Percentiles rank a stretch among this genome's conserved stretches.
These are phyloP conservation scores for Phaeosphaeriaceae sp. DNA, from an alignment of 2,329 filamentous ascomycete species.

Conservation along the genomic window DNA sequence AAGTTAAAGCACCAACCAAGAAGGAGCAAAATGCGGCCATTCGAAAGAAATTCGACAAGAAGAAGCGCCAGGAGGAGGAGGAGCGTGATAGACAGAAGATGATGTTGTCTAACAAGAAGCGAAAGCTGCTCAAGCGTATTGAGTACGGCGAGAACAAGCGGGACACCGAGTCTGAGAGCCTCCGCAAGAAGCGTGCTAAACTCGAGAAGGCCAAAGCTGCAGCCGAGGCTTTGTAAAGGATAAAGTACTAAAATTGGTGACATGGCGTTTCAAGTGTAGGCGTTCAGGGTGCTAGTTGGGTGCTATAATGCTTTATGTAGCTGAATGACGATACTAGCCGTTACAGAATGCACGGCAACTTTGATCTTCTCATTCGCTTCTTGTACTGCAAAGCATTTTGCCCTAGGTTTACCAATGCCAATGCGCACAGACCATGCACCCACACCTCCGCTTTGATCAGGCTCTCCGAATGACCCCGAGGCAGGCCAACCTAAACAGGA, in stretches of 20 bases:
- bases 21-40: slow-evolving; percentile 69
- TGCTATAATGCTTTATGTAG: slow-evolving; percentile 7
- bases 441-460: too few species aligned
- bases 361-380: background rate
- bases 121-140: slow-evolving; percentile 98
- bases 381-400: too few species aligned
- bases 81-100: slow-evolving; percentile 93
- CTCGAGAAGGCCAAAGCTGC: slow-evolving; percentile 67
- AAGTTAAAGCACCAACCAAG: slow-evolving; percentile 44
- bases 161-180: slow-evolving; percentile 84
- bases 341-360: background rate
- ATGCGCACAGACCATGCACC: too few species aligned
- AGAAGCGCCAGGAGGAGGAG: slow-evolving; percentile 72
- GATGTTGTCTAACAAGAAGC: slow-evolving; percentile 98
- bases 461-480: too few species aligned
- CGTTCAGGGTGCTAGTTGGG: slow-evolving; percentile 15
- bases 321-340: background rate
- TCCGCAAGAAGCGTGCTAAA: slow-evolving; percentile 89
- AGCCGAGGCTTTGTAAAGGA: slow-evolving; percentile 19
- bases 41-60: slow-evolving; percentile 70
- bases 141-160: slow-evolving; percentile 92
- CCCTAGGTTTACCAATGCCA: too few species aligned
- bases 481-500: too few species aligned
- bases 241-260: slow-evolving; percentile 25
- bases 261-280: slow-evolving; percentile 19